Percentiles rank a stretch among this genome's conserved stretches.
Evolutionary conservation across 306 rosid genomes (phyloP).

Genomic region (Alnus rubra): DNA sequence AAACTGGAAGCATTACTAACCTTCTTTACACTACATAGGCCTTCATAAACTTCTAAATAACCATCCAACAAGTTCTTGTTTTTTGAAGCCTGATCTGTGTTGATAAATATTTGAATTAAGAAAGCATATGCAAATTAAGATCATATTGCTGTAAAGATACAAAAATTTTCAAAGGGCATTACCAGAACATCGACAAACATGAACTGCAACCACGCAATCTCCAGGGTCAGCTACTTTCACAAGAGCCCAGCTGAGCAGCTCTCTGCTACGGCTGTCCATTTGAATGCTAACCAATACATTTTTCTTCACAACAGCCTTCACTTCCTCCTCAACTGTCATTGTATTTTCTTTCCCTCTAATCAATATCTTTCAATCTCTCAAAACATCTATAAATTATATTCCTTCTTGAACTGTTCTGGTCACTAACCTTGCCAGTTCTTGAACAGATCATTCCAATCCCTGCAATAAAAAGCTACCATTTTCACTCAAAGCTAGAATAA

Average conservation of each 20-base stretch:
- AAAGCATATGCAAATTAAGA: neutral
- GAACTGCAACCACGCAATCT: conserved; percentile 72
- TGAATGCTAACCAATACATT: conserved; percentile 75
- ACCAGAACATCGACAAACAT: conserved; percentile 71
- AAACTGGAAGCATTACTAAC: conserved; percentile 31
- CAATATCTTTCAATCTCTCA: conserved; percentile 28
- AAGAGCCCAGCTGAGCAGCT: conserved; percentile 85
- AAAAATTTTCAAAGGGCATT: neutral
- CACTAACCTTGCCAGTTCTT: conserved; percentile 23
- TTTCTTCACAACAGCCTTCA: conserved; percentile 37
- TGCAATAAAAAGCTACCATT: conserved; percentile 40
- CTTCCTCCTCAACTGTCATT: conserved; percentile 52
- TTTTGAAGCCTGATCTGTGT: conserved; percentile 49
- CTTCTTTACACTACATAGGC: conserved; percentile 63
- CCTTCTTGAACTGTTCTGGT: conserved; percentile 23
- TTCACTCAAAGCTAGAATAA: conserved; percentile 19
- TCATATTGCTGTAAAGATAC: conserved; percentile 5
- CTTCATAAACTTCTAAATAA: conserved; percentile 69
- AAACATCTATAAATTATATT: conserved; percentile 18
- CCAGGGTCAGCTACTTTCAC: conserved; percentile 81
- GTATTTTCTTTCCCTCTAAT: conserved; percentile 3
- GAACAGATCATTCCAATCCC: conserved; percentile 39
- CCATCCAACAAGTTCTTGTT: conserved; percentile 53
- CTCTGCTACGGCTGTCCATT: conserved; percentile 58
- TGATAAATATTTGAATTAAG: neutral